Conservation (phyloP, 257 asterid species). For the Fraxinus anomala region DNA sequence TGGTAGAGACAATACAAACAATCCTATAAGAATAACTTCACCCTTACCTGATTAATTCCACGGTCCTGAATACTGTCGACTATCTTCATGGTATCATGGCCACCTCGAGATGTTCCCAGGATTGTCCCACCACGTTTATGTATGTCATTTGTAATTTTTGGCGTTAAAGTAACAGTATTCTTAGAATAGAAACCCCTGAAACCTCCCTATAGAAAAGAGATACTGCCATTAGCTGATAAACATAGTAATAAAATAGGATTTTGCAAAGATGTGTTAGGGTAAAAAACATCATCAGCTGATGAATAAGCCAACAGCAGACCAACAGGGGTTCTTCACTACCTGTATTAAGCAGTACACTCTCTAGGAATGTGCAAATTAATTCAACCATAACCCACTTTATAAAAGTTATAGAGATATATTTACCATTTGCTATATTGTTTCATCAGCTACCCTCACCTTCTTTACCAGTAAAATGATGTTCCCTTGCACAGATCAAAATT, state of each 20-base stretch:
- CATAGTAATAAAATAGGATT: background rate
- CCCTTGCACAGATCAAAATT: background rate
- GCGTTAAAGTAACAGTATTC: slow-evolving; percentile 50
- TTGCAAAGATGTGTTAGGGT: background rate
- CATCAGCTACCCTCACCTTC: background rate
- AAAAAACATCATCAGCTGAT: background rate
- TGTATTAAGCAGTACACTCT: background rate
- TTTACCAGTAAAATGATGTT: background rate
- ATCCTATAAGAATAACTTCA: slow-evolving; percentile 7
- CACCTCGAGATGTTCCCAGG: slow-evolving; percentile 94
- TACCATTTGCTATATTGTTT: background rate
- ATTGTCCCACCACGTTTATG: slow-evolving; percentile 98
- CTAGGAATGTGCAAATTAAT: background rate
- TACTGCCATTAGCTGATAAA: slow-evolving; percentile 16
- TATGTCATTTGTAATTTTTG: slow-evolving; percentile 70
- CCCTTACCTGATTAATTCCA: slow-evolving; percentile 79
- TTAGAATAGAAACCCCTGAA: slow-evolving; percentile 57
- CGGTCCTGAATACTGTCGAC: slow-evolving; percentile 97
- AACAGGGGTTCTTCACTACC: background rate
- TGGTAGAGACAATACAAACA: slow-evolving; percentile 12
- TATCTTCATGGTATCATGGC: slow-evolving; percentile 82
- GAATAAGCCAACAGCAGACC: background rate
- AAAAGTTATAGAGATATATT: background rate
- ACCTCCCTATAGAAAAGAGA: slow-evolving; percentile 50
- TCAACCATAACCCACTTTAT: background rate